Conservation (phyloP, 345 rosid species). For the Aurinia saxatilis region DNA sequence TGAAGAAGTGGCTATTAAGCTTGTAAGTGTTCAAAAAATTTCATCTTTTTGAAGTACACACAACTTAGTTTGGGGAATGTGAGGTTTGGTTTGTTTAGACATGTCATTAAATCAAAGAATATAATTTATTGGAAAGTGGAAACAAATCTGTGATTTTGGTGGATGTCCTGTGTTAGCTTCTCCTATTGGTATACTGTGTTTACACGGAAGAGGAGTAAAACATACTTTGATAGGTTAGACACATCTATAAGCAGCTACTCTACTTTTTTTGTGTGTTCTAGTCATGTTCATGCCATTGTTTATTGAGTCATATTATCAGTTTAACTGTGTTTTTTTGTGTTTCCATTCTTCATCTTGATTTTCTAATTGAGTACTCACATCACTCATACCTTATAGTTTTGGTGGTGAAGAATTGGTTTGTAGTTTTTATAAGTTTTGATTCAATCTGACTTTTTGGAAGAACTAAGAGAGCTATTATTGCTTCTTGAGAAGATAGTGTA, state of each 20-base stretch:
- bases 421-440: background rate
- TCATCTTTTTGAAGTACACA: background rate
- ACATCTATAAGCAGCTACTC: background rate
- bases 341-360: background rate
- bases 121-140: background rate
- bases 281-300: background rate
- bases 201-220: background rate
- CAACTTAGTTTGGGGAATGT: background rate
- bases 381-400: background rate
- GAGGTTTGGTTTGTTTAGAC: background rate
- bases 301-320: background rate
- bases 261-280: background rate
- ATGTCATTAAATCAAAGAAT: background rate
- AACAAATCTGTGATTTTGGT: constrained; percentile 10
- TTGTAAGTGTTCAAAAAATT: constrained; percentile 43
- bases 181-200: constrained; percentile 1
- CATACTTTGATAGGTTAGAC: background rate
- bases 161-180: constrained; percentile 1
- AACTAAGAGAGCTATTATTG: constrained; percentile 17
- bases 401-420: background rate
- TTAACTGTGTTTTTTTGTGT: background rate
- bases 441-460: constrained; percentile 7
- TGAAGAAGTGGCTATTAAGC: constrained; percentile 98
- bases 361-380: background rate
- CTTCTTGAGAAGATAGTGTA: constrained; percentile 2